phyloP scores from a whole-genome alignment of 129 eudicot species.

The Helianthus tuberosus region DNA sequence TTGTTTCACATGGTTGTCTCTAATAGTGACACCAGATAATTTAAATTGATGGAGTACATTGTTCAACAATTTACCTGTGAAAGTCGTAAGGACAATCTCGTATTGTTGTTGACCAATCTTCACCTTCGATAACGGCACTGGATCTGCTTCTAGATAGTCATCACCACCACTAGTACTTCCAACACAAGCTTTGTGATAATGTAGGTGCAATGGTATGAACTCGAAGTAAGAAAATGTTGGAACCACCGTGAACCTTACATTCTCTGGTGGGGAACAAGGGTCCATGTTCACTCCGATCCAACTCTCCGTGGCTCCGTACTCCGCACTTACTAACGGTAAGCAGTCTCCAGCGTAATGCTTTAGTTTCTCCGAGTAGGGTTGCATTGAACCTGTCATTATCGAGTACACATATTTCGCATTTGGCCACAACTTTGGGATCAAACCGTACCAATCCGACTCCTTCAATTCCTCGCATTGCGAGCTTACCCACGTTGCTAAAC shows the following conservation, averaged over 20 bases:
- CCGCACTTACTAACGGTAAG: slow-evolving; percentile 77
- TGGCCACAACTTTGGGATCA: slow-evolving; percentile 77
- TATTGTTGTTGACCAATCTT: slow-evolving; percentile 73
- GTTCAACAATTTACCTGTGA: slow-evolving; percentile 50
- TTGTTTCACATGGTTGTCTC: no score
- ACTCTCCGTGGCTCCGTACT: slow-evolving; percentile 87
- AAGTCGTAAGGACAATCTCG: slow-evolving; percentile 79
- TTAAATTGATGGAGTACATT: background rate
- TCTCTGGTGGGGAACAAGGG: slow-evolving; percentile 60
- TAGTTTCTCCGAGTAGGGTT: slow-evolving; percentile 62
- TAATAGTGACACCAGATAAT: no score
- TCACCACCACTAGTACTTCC: slow-evolving; percentile 19
- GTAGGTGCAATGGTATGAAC: slow-evolving; percentile 69
- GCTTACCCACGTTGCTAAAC: slow-evolving; percentile 43
- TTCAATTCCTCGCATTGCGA: slow-evolving; percentile 53
- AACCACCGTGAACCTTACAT: slow-evolving; percentile 67
- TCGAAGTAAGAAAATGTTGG: slow-evolving; percentile 79
- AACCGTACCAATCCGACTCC: slow-evolving; percentile 48
- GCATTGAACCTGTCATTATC: slow-evolving; percentile 93
- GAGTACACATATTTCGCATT: slow-evolving; percentile 76
- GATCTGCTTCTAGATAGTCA: slow-evolving; percentile 61
- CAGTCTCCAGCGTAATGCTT: slow-evolving; percentile 64
- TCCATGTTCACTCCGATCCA: slow-evolving; percentile 88
- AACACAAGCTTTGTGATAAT: slow-evolving; percentile 18
- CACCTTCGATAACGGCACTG: slow-evolving; percentile 62